These are phyloP conservation scores for Apiospora arundinis DNA, from an alignment of 2,329 filamentous ascomycete genomes.

Conservation along the genomic window DNA sequence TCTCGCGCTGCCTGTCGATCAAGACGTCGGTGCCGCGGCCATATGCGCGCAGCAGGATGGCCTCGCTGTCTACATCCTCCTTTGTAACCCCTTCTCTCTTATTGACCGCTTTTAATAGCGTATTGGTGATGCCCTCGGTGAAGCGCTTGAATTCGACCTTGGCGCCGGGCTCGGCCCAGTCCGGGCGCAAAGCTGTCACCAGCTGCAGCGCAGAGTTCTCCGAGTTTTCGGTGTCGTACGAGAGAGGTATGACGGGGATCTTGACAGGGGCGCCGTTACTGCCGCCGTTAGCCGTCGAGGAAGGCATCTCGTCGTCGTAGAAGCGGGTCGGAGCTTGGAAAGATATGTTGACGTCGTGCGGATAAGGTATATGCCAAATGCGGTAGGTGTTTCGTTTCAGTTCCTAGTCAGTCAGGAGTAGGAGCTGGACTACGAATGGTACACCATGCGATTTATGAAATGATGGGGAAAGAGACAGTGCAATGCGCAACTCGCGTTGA, in stretches of 20 bases:
- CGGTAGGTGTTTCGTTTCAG: constrained; percentile 10
- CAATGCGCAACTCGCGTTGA: background rate
- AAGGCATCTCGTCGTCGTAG: constrained; percentile 6
- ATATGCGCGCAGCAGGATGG: constrained; percentile 90
- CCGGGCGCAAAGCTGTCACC: constrained; percentile 78
- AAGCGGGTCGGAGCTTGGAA: background rate
- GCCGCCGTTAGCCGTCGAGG: background rate
- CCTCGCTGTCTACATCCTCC: constrained; percentile 70
- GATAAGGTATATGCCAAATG: constrained; percentile 10
- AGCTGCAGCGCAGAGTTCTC: constrained; percentile 80
- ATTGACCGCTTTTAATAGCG: constrained; percentile 80
- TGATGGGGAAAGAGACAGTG: background rate
- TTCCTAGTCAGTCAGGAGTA: constrained; percentile 1
- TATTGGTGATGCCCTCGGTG: constrained; percentile 98
- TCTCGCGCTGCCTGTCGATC: constrained; percentile 91
- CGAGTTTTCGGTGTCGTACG: constrained; percentile 79
- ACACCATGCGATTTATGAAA: background rate
- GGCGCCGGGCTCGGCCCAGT: constrained; percentile 78
- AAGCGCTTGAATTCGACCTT: constrained; percentile 87
- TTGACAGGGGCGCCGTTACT: background rate
- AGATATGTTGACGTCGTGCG: background rate
- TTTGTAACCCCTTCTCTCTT: constrained; percentile 66
- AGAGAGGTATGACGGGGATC: constrained; percentile 68
- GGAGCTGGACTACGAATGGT: background rate
- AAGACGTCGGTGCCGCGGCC: constrained; percentile 92